Conservation (phyloP, 352 stramenopile species). For the Globisporangium polare region DNA sequence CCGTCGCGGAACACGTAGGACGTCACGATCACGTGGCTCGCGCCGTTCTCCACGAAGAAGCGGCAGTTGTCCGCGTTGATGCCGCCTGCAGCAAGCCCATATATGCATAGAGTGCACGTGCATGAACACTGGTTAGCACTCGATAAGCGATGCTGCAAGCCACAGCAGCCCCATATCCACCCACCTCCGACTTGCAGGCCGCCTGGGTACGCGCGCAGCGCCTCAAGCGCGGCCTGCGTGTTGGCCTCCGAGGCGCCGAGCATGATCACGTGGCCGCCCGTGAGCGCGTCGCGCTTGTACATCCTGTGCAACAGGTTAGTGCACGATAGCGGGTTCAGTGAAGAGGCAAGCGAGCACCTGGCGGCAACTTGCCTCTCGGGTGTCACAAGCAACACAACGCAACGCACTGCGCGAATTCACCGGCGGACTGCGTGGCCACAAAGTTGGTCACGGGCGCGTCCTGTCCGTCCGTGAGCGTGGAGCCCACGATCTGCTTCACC, state of each 20-base stretch:
- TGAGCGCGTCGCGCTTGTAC: slow-evolving; percentile 90
- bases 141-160: background rate
- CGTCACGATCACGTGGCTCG: slow-evolving; percentile 98
- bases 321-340: background rate
- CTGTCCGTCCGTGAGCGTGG: slow-evolving; percentile 91
- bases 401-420: slow-evolving; percentile 67
- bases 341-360: background rate
- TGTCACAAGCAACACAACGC: background rate
- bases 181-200: slow-evolving; percentile 95
- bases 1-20: slow-evolving; percentile 95
- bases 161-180: slow-evolving; percentile 5
- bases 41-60: slow-evolving; percentile 93
- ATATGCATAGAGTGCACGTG: background rate
- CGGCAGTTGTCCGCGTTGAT: slow-evolving; percentile 93
- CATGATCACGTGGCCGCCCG: slow-evolving; percentile 98
- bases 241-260: slow-evolving; percentile 91
- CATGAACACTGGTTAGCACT: background rate
- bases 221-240: slow-evolving; percentile 84
- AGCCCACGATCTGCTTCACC: slow-evolving; percentile 99
- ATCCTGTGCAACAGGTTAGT: slow-evolving; percentile 43
- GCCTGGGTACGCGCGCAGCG: slow-evolving; percentile 85
- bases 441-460: slow-evolving; percentile 91
- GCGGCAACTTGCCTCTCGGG: too few relatives aligned
- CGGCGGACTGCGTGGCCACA: slow-evolving; percentile 65
- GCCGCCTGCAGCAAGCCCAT: slow-evolving; percentile 29